These are phyloP conservation scores for Arxiozyma slooffiae DNA, from an alignment of 1,139 yeast species.

Conservation along the genomic window DNA sequence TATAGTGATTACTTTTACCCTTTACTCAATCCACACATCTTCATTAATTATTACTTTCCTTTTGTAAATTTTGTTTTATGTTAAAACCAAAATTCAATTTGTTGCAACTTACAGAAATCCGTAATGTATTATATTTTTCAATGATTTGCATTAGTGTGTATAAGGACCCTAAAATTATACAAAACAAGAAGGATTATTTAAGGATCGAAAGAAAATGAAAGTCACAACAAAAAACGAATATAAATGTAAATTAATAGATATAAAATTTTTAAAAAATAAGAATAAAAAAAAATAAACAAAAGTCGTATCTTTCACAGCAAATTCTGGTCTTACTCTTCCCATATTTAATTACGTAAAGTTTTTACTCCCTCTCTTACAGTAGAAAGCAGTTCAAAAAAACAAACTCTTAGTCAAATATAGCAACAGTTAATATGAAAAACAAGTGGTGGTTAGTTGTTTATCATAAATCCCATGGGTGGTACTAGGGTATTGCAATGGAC, in stretches of 20 bases:
- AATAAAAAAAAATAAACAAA: no score
- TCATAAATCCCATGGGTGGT: not conserved
- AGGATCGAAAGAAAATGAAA: no score
- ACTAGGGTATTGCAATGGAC: not conserved
- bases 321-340: not conserved
- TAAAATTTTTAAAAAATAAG: no score
- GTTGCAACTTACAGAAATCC: no score
- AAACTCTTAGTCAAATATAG: not conserved
- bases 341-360: no score
- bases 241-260: not conserved
- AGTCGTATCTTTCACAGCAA: not conserved
- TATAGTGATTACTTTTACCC: no score
- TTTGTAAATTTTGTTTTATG: no score
- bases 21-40: no score
- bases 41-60: no score
- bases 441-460: not conserved
- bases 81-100: no score
- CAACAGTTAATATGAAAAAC: not conserved
- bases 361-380: not conserved
- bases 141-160: not conserved
- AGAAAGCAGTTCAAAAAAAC: not conserved
- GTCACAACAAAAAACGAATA: not conserved
- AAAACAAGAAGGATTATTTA: not conserved
- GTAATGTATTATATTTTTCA: not conserved
- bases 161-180: not conserved